Evolutionary conservation across 2,329 filamentous ascomycete genomes (phyloP), one percentile per base, ranked within the genome.

Genomic region (Pseudogymnoascus sp.): DNA sequence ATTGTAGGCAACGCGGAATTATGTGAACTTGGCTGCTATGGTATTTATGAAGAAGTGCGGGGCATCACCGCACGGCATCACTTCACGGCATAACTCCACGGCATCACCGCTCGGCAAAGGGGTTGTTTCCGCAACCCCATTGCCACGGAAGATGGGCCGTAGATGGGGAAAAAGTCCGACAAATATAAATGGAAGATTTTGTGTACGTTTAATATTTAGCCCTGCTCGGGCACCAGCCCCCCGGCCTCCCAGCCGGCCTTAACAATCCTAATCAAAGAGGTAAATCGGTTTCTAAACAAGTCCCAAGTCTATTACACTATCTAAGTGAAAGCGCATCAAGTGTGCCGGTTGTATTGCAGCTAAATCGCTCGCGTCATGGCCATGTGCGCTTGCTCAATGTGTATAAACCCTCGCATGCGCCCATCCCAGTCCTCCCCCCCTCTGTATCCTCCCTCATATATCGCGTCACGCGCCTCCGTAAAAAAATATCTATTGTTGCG

Each of bases 291-390:
- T 19, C 26, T 21, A 56, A 56, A 56, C 26, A 56, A 56, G n/a
- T 56, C 50, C 50, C 50, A 56, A 56, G 50, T 56, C 50, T 56
- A 56, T 56, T 56, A 56, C 50, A 56, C 50, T 33, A 56, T 56
- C 50, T 56, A 56, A 33, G 50, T 56, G 50, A 56, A 56, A 56
- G 26, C 50, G 50, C 50, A 56, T 33, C 50, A 56, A 56, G 50
- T 56, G 50, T 56, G 50, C 50, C 50, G 33, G 33, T 33, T 56
- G 50, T 33, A 29, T 33, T 33, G 26, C 50, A 33, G 50, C 29
- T 56, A 56, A 33, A 56, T 19, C n/a, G 47, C 47, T 31, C 44
- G 50, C 50, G 4, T 56, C 50, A 56, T 56, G 50, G 50, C 50
- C 50, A 56, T 56, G 50, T 56, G 50, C 50, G 50, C 16, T 56